Conservation (phyloP, 164 flowering plant genomes). For the Malania oleifera region DNA sequence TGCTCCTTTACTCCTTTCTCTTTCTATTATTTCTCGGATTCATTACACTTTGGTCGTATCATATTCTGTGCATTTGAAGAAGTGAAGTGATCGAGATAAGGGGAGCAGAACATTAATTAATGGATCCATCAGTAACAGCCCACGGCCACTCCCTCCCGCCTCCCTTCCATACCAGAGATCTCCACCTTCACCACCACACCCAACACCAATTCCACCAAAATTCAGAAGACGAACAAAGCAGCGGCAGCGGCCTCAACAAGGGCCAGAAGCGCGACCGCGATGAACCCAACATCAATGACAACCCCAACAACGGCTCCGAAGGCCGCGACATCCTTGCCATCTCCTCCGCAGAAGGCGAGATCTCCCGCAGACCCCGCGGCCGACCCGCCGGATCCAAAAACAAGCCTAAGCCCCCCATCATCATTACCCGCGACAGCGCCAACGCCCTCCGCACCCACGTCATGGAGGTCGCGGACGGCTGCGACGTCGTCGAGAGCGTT, state of each 20-base stretch:
- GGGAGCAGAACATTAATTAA: too few relatives aligned
- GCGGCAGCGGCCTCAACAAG: conserved; percentile 16
- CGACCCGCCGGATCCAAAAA: conserved; percentile 66
- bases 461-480: conserved; percentile 56
- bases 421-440: conserved; percentile 65
- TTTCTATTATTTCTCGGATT: not conserved
- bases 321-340: conserved; percentile 5
- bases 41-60: not conserved
- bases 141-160: conserved; percentile 54
- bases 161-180: conserved; percentile 49
- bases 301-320: conserved; percentile 12
- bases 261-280: conserved; percentile 27
- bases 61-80: too few relatives aligned
- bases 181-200: conserved; percentile 46
- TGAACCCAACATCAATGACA: conserved; percentile 12
- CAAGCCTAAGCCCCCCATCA: conserved; percentile 63
- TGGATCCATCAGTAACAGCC: conserved; percentile 40
- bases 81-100: too few relatives aligned
- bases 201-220: conserved; percentile 26
- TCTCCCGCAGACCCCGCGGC: conserved; percentile 45
- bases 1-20: conserved; percentile 5
- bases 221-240: conserved; percentile 42
- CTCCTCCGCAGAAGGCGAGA: conserved; percentile 22
- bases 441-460: conserved; percentile 63
- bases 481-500: conserved; percentile 53